phyloP scores from a whole-genome alignment of 1,284 basidiomycete species.

The Grifola frondosa region DNA sequence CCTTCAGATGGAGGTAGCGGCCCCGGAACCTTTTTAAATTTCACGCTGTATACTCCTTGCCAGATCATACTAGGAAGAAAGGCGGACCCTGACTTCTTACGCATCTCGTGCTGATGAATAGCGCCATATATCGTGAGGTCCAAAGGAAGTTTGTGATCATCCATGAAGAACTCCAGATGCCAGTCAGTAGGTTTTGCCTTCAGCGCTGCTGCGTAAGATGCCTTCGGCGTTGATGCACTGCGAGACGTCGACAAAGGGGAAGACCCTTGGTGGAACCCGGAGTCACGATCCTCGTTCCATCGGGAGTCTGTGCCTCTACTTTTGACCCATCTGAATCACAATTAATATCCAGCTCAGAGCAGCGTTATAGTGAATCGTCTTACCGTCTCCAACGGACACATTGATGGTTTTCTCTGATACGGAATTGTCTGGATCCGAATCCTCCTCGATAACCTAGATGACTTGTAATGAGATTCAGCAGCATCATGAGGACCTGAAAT shows the following conservation, averaged over 20 bases:
- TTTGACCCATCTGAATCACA: slow-evolving; percentile 73
- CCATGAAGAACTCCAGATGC: slow-evolving; percentile 95
- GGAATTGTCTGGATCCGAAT: slow-evolving; percentile 67
- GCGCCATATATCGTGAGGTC: slow-evolving; percentile 96
- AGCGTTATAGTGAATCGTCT: slow-evolving; percentile 15
- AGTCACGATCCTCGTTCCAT: slow-evolving; percentile 91
- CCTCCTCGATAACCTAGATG: slow-evolving; percentile 64
- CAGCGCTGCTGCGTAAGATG: slow-evolving; percentile 91
- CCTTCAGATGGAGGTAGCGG: slow-evolving; percentile 66
- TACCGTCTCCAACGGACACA: slow-evolving; percentile 80
- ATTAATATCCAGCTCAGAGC: slow-evolving; percentile 3
- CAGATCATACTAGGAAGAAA: slow-evolving; percentile 75
- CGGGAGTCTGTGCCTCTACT: slow-evolving; percentile 93
- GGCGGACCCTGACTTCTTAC: slow-evolving; percentile 61
- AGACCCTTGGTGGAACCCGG: slow-evolving; percentile 56
- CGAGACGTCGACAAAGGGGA: slow-evolving; percentile 37
- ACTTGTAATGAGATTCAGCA: background rate
- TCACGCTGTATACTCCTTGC: slow-evolving; percentile 88
- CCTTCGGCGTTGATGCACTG: slow-evolving; percentile 47
- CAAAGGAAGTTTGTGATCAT: slow-evolving; percentile 78
- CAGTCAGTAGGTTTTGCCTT: slow-evolving; percentile 92
- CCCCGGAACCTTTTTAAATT: slow-evolving; percentile 90
- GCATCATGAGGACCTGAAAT: background rate
- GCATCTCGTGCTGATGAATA: slow-evolving; percentile 84
- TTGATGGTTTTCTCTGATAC: slow-evolving; percentile 82